Evolutionary conservation across 1,284 basidiomycete genomes (phyloP).

Genomic region (Fistulina hepatica): DNA sequence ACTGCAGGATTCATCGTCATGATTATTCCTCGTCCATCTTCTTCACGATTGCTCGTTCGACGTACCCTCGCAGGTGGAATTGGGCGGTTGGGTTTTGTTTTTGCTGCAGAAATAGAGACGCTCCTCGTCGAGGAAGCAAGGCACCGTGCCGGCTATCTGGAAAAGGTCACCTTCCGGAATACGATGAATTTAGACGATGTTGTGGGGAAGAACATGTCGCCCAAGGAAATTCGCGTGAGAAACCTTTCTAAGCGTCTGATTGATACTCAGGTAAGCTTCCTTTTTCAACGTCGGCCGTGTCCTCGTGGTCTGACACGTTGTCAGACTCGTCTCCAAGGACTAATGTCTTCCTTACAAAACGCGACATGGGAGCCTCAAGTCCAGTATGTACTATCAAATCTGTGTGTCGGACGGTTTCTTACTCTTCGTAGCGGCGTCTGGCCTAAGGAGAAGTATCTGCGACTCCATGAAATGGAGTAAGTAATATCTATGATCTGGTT

Average conservation of each 20-base stretch:
- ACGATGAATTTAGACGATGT: conserved; percentile 9
- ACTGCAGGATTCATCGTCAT: conserved; percentile 33
- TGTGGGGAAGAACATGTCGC: conserved; percentile 15
- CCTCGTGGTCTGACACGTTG: neutral
- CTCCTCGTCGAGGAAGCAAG: conserved; percentile 30
- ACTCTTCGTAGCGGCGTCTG: conserved; percentile 24
- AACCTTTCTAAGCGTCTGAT: conserved; percentile 25
- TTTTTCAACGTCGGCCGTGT: conserved; percentile 2
- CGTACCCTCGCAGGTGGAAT: conserved; percentile 27
- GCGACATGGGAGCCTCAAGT: conserved; percentile 31
- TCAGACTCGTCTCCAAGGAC: conserved; percentile 25
- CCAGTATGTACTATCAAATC: conserved; percentile 20
- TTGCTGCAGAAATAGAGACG: conserved; percentile 30
- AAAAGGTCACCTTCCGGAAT: conserved; percentile 18
- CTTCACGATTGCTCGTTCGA: conserved; percentile 29
- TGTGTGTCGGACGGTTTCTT: neutral
- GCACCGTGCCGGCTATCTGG: conserved; percentile 20
- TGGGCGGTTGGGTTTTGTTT: conserved; percentile 25
- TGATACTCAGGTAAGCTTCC: conserved; percentile 22
- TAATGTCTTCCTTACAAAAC: conserved; percentile 26
- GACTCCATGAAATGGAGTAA: conserved; percentile 24
- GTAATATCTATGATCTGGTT: conserved; percentile 5
- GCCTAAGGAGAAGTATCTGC: conserved; percentile 27
- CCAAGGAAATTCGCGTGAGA: conserved; percentile 23
- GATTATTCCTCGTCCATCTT: conserved; percentile 32